These are phyloP conservation scores for Spathaspora sp. DNA, from an alignment of 805 yeast genomes.

Conservation along the genomic window DNA sequence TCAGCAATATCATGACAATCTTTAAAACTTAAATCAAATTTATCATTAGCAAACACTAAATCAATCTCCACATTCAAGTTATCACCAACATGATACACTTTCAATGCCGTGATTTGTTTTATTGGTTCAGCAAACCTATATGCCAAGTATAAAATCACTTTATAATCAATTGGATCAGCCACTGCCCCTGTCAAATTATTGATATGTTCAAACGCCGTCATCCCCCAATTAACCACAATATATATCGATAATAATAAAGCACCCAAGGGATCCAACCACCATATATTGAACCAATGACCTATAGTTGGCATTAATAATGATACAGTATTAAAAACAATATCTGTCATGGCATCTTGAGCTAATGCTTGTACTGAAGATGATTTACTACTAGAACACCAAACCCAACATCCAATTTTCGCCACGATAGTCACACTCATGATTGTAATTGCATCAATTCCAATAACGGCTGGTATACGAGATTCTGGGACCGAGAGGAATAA, in stretches of 20 bases:
- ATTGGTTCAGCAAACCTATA: slow-evolving; percentile 67
- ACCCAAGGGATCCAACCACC: slow-evolving; percentile 79
- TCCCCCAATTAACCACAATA: slow-evolving; percentile 61
- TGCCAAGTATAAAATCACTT: slow-evolving; percentile 64
- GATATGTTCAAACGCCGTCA: slow-evolving; percentile 67
- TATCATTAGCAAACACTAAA: slow-evolving; percentile 46
- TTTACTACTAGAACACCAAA: slow-evolving; percentile 56
- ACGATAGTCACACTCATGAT: slow-evolving; percentile 66
- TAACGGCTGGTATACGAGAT: slow-evolving; percentile 37
- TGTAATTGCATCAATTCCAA: slow-evolving; percentile 47
- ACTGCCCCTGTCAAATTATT: slow-evolving; percentile 72
- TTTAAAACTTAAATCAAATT: slow-evolving; percentile 46
- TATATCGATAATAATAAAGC: slow-evolving; percentile 62
- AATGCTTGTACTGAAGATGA: slow-evolving; percentile 73
- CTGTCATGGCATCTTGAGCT: slow-evolving; percentile 81
- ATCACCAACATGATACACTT: slow-evolving; percentile 79
- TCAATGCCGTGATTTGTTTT: slow-evolving; percentile 58
- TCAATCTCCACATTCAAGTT: slow-evolving; percentile 74
- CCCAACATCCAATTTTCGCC: slow-evolving; percentile 57
- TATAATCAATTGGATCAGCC: slow-evolving; percentile 59
- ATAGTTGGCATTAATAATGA: slow-evolving; percentile 67
- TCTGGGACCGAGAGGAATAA: slow-evolving; percentile 33
- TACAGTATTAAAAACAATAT: slow-evolving; percentile 66
- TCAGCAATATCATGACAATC: slow-evolving; percentile 82
- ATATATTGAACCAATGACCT: slow-evolving; percentile 48